Conservation (phyloP, 371 early-diverging fungal species). For the Phascolomyces articulosus region DNA sequence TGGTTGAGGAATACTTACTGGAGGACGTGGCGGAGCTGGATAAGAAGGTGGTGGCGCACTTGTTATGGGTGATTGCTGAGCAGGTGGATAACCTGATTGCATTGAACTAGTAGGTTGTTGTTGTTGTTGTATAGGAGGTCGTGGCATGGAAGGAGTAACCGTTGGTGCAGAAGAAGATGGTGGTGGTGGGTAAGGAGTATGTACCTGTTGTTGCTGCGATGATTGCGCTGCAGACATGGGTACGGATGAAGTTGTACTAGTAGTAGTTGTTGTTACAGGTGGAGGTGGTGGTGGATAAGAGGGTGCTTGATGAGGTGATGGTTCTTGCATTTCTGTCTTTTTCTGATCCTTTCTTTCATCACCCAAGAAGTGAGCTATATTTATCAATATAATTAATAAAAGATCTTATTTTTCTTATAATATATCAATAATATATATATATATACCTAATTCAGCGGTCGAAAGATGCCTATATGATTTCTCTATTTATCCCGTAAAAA, state of each 20-base stretch:
- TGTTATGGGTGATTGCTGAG: not conserved
- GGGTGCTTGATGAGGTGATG: not conserved
- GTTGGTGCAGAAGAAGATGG: constrained; percentile 2
- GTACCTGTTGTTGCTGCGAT: not conserved
- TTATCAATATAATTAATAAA: too few relatives aligned
- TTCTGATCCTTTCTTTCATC: constrained; percentile 5
- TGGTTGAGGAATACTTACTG: not conserved
- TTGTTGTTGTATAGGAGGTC: constrained; percentile 9
- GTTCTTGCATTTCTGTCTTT: constrained; percentile 4
- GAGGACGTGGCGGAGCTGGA: constrained; percentile 2
- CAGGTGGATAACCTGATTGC: constrained; percentile 7
- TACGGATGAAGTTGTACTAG: not conserved
- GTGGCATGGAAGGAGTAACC: constrained; percentile 9
- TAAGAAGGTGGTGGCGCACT: not conserved
- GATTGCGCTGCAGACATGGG: constrained; percentile 1
- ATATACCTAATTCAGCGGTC: constrained; percentile 24
- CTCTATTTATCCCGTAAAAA: too few relatives aligned
- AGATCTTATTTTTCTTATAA: too few relatives aligned
- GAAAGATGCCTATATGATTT: constrained; percentile 23
- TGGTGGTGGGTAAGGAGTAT: constrained; percentile 3
- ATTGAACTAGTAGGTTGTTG: constrained; percentile 12
- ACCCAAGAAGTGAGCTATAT: constrained; percentile 19
- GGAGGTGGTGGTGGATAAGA: not conserved
- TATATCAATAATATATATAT: not conserved
- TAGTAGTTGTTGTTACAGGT: constrained; percentile 4